A percentile compares a stretch with the other conserved stretches of the same genome.
Evolutionary conservation across 2,329 filamentous ascomycete genomes (phyloP).

Genomic region (Aspergillus clavatus): DNA sequence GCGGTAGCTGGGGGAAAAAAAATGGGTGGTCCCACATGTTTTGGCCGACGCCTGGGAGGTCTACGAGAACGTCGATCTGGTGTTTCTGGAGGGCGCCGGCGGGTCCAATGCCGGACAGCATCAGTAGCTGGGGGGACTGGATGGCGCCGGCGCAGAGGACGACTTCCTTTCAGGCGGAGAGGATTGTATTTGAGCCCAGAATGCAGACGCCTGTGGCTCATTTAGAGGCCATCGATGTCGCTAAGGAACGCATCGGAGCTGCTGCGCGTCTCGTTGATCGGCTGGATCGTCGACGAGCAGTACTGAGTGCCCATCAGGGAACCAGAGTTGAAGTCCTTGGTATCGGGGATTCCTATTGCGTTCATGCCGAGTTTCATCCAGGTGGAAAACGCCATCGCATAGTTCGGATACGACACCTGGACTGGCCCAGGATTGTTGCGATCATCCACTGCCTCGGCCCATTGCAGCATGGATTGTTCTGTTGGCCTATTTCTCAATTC

Average conservation of each 20-base stretch:
- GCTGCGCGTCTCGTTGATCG: conserved; percentile 21
- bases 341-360: conserved; percentile 37
- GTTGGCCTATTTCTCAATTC: conserved; percentile 12
- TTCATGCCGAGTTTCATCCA: conserved; percentile 39
- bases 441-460: conserved; percentile 26
- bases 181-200: conserved; percentile 24
- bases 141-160: conserved; percentile 50
- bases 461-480: conserved; percentile 20
- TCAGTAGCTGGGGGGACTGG: conserved; percentile 43
- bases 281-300: conserved; percentile 31
- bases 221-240: conserved; percentile 26
- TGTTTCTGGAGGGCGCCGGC: conserved; percentile 19
- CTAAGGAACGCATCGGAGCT: conserved; percentile 34
- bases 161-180: conserved; percentile 48
- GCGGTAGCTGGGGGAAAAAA: conserved; percentile 25
- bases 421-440: conserved; percentile 34
- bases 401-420: conserved; percentile 41
- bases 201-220: conserved; percentile 42
- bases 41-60: conserved; percentile 34
- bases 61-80: conserved; percentile 23
- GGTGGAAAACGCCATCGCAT: conserved; percentile 35
- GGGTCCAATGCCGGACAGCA: conserved; percentile 50
- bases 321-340: conserved; percentile 41
- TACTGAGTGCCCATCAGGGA: conserved; percentile 39
- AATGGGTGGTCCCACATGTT: conserved; percentile 36